Evolutionary conservation across 345 rosid genomes (phyloP).

Genomic region (Camelina neglecta): DNA sequence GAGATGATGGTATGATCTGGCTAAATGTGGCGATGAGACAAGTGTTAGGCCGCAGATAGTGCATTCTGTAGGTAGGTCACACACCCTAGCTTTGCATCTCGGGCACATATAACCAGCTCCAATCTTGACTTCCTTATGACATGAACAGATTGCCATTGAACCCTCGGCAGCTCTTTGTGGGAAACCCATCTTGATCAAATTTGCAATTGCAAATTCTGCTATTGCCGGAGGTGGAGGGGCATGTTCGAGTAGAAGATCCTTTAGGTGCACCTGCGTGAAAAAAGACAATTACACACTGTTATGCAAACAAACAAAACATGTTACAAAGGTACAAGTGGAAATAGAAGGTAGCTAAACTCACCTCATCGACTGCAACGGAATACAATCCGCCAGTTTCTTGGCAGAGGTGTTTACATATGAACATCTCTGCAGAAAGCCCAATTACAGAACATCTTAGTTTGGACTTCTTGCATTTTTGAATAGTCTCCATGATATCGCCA

Average conservation of each 20-base stretch:
- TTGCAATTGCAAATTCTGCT: conserved; percentile 86
- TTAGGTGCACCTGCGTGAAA: conserved; percentile 64
- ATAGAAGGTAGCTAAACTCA: conserved; percentile 45
- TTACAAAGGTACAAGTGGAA: background rate
- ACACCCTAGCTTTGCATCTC: conserved; percentile 87
- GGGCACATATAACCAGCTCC: conserved; percentile 91
- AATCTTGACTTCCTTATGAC: conserved; percentile 88
- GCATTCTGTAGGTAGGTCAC: conserved; percentile 92
- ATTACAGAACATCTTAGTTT: conserved; percentile 88
- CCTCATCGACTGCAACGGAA: conserved; percentile 87
- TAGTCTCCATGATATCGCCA: conserved; percentile 86
- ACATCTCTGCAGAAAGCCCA: conserved; percentile 93
- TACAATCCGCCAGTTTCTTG: conserved; percentile 90
- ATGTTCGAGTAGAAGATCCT: conserved; percentile 83
- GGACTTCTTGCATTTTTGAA: conserved; percentile 79
- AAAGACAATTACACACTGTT: conserved; percentile 5
- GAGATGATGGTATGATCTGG: conserved; percentile 95
- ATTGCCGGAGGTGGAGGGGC: conserved; percentile 98
- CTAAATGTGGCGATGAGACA: conserved; percentile 95
- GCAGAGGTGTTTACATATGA: conserved; percentile 86
- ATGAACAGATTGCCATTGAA: conserved; percentile 79
- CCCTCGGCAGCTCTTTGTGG: conserved; percentile 86
- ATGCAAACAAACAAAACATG: background rate
- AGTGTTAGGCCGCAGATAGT: conserved; percentile 85
- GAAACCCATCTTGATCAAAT: conserved; percentile 92